Evolutionary conservation across 768 basidiomycete species (phyloP).

Genomic region (Hebeloma cylindrosporum): DNA sequence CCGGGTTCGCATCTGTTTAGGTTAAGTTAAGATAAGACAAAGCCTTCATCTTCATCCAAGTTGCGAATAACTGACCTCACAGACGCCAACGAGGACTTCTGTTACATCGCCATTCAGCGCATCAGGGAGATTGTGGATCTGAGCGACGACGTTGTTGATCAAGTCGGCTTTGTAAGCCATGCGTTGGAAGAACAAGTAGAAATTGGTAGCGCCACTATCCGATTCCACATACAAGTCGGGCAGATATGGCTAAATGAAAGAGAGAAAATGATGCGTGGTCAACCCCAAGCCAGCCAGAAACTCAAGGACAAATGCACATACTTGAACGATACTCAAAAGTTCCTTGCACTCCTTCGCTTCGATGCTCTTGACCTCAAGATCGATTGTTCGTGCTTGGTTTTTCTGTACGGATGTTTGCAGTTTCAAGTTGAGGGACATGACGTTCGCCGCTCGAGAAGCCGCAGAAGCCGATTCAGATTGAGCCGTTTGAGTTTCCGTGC

Average conservation of each 20-base stretch:
- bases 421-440: constrained; percentile 94
- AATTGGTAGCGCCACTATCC: constrained; percentile 85
- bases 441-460: constrained; percentile 85
- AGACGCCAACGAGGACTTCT: constrained; percentile 88
- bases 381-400: constrained; percentile 86
- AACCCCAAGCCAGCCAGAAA: background rate
- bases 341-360: constrained; percentile 84
- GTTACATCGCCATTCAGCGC: constrained; percentile 80
- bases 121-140: constrained; percentile 82
- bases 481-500: constrained; percentile 81
- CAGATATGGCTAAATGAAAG: constrained; percentile 70
- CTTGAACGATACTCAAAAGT: constrained; percentile 81
- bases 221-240: constrained; percentile 88
- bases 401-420: constrained; percentile 89
- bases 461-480: constrained; percentile 82
- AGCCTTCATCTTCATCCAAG: background rate
- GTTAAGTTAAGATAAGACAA: constrained; percentile 3
- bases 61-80: constrained; percentile 61
- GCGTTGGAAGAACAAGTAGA: constrained; percentile 92
- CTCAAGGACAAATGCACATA: constrained; percentile 32
- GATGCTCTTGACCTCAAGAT: constrained; percentile 82
- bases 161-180: constrained; percentile 85
- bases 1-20: constrained; percentile 73
- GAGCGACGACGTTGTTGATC: constrained; percentile 78
- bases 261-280: background rate